Percentiles rank a stretch among this genome's conserved stretches.
phyloP scores from a whole-genome alignment of 345 rosid genomes.

The Hypericum perforatum region DNA sequence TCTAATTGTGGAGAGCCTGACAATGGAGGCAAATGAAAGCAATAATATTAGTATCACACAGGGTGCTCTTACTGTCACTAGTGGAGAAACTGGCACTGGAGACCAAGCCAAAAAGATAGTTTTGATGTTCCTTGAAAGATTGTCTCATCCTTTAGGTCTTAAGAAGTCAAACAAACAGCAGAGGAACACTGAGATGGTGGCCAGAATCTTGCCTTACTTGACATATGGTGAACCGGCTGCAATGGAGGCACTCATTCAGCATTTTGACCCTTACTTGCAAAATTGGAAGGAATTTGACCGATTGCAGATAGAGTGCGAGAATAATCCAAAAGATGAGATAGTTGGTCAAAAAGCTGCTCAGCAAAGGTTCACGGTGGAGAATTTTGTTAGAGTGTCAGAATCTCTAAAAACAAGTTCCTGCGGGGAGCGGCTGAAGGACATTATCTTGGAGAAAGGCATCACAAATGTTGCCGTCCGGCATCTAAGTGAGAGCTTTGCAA shows the following conservation, averaged over 20 bases:
- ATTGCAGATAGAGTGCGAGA: slow-evolving; percentile 63
- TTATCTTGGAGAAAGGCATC: slow-evolving; percentile 80
- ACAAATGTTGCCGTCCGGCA: slow-evolving; percentile 70
- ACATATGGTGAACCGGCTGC: slow-evolving; percentile 99
- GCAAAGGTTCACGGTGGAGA: slow-evolving; percentile 76
- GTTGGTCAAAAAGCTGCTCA: slow-evolving; percentile 54
- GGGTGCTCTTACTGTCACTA: slow-evolving; percentile 67
- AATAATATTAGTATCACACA: slow-evolving; percentile 67
- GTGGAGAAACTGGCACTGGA: slow-evolving; percentile 75
- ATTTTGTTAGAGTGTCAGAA: slow-evolving; percentile 90
- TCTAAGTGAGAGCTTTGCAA: slow-evolving; percentile 61
- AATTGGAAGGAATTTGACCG: slow-evolving; percentile 79
- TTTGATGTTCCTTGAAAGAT: slow-evolving; percentile 87
- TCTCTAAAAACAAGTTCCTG: slow-evolving; percentile 96
- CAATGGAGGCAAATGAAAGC: slow-evolving; percentile 92
- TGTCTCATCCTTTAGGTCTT: slow-evolving; percentile 73
- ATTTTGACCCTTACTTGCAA: slow-evolving; percentile 76
- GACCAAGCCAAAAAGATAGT: slow-evolving; percentile 98
- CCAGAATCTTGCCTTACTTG: slow-evolving; percentile 90
- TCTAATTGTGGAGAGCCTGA: slow-evolving; percentile 88
- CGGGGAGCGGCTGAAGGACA: slow-evolving; percentile 93
- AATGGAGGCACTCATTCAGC: slow-evolving; percentile 90
- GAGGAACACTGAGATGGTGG: slow-evolving; percentile 98
- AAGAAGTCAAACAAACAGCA: slow-evolving; percentile 96
- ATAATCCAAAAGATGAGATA: slow-evolving; percentile 64